phyloP scores from a whole-genome alignment of 495 filamentous ascomycete genomes.

The Xeromyces bisporus region DNA sequence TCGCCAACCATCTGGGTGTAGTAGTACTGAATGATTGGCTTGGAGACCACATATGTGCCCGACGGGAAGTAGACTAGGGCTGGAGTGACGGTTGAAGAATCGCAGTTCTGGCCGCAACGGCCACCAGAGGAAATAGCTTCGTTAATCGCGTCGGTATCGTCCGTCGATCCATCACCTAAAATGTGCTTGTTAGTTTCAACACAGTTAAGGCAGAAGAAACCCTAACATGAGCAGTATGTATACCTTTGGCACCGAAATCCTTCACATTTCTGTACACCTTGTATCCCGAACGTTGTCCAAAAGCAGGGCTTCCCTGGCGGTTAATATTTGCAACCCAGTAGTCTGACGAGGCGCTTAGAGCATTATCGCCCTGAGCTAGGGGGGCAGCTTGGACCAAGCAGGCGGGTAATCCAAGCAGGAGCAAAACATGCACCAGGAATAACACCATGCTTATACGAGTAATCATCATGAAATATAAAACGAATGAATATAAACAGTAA shows the following conservation, averaged over 20 bases:
- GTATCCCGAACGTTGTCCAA: constrained; percentile 27
- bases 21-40: constrained; percentile 55
- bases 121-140: constrained; percentile 55
- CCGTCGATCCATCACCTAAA: constrained; percentile 28
- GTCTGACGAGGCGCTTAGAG: constrained; percentile 10
- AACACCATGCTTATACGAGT: not conserved
- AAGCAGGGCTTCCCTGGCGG: constrained; percentile 52
- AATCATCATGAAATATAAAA: not conserved
- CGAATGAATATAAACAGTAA: too few relatives aligned
- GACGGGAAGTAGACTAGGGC: constrained; percentile 52
- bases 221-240: not conserved
- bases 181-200: constrained; percentile 1
- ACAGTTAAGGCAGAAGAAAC: not conserved
- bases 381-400: constrained; percentile 28
- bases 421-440: constrained; percentile 12
- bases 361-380: constrained; percentile 8
- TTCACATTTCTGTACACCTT: constrained; percentile 22
- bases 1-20: constrained; percentile 54
- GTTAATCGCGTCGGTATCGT: constrained; percentile 65
- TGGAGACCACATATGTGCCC: constrained; percentile 56
- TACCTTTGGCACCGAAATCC: constrained; percentile 29
- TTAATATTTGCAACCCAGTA: constrained; percentile 67
- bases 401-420: constrained; percentile 21
- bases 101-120: constrained; percentile 33
- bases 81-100: constrained; percentile 28